Percentiles rank a stretch among this genome's conserved stretches.
Evolutionary conservation across 768 basidiomycete genomes (phyloP).

Genomic region (Tricholoma bakamatsutake): DNA sequence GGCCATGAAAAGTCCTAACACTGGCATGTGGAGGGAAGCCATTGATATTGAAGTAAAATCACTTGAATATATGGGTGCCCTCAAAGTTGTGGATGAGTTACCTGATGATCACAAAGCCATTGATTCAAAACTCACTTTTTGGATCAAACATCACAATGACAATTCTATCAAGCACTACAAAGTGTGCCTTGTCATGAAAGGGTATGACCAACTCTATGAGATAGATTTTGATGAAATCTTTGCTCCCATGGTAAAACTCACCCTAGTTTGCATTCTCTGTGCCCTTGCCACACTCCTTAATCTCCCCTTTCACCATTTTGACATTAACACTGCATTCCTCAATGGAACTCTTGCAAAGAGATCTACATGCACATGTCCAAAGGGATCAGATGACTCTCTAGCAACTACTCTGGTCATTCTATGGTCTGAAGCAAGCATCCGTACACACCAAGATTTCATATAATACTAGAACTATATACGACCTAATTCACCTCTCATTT

Average conservation of each 20-base stretch:
- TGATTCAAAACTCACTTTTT: not conserved
- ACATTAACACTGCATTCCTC: not conserved
- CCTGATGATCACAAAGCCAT: not conserved
- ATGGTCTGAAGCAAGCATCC: not conserved
- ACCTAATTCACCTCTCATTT: not conserved
- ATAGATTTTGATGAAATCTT: not conserved
- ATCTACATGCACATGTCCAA: not conserved
- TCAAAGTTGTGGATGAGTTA: not conserved
- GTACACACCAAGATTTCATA: constrained; percentile 1
- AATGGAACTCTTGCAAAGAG: not conserved
- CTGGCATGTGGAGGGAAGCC: not conserved
- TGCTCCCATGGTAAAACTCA: no score
- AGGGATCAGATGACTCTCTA: not conserved
- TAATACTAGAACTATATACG: not conserved
- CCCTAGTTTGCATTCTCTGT: no score
- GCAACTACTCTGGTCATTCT: not conserved
- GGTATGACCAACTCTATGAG: not conserved
- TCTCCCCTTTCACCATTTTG: no score
- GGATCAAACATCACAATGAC: not conserved
- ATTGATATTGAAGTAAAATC: not conserved
- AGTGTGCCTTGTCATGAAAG: no score
- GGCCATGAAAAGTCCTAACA: not conserved
- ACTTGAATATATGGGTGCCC: not conserved
- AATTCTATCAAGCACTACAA: not conserved
- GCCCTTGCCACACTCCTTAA: no score